Conservation (phyloP, 2,329 filamentous ascomycete species). For the Xylaria sp. region DNA sequence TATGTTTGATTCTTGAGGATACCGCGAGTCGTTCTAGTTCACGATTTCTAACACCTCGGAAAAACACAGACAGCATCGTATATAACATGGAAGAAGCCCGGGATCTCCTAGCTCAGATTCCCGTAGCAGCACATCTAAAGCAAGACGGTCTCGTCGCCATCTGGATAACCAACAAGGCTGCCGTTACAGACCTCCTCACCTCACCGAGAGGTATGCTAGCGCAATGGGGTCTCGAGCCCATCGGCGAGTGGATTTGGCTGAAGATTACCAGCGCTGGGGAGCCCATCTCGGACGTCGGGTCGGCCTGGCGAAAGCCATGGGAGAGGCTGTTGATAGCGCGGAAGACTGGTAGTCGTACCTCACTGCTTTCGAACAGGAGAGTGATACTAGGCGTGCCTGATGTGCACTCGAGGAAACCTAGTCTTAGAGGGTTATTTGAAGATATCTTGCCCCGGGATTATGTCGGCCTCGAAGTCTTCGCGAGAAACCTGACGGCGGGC, state of each 20-base stretch:
- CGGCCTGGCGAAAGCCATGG: slow-evolving; percentile 75
- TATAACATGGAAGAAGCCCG: slow-evolving; percentile 53
- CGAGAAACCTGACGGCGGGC: slow-evolving; percentile 72
- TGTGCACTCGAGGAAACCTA: slow-evolving; percentile 80
- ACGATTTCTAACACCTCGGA: background rate
- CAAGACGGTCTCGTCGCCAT: slow-evolving; percentile 66
- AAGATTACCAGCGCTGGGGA: slow-evolving; percentile 72
- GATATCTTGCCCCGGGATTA: slow-evolving; percentile 58
- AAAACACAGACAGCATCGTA: slow-evolving; percentile 45
- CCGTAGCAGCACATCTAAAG: slow-evolving; percentile 61
- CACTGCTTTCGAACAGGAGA: slow-evolving; percentile 50
- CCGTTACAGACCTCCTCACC: slow-evolving; percentile 60
- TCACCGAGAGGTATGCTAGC: slow-evolving; percentile 67
- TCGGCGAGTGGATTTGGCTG: slow-evolving; percentile 79
- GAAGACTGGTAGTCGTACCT: slow-evolving; percentile 44
- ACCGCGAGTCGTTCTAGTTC: background rate
- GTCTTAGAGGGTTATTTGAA: slow-evolving; percentile 65
- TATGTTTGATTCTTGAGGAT: background rate
- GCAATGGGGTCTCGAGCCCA: slow-evolving; percentile 67
- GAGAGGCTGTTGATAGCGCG: slow-evolving; percentile 72
- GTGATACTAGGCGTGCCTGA: slow-evolving; percentile 75
- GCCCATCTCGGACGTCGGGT: slow-evolving; percentile 66
- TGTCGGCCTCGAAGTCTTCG: slow-evolving; percentile 75
- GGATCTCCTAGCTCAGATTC: slow-evolving; percentile 58
- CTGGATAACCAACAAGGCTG: slow-evolving; percentile 78